These are phyloP conservation scores for Aegilops tauschii DNA, from an alignment of 176 grass and related monocot species.

Conservation along the genomic window DNA sequence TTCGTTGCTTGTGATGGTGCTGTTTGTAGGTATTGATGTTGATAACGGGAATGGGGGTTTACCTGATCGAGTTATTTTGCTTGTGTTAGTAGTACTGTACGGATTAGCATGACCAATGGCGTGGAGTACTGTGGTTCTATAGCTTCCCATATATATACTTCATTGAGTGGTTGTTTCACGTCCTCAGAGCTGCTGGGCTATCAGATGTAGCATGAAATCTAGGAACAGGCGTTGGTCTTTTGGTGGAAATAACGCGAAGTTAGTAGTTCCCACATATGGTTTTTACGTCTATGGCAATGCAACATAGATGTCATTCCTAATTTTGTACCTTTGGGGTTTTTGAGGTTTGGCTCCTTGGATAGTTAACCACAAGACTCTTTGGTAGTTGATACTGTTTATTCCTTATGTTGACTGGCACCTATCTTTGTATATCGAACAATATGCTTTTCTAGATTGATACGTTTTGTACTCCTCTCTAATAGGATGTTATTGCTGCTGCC, in stretches of 20 bases:
- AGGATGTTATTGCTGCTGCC: slow-evolving; percentile 75
- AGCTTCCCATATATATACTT: background rate
- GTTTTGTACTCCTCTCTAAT: slow-evolving; percentile 17
- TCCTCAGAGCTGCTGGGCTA: background rate
- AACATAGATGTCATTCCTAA: background rate
- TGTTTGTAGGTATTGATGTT: background rate
- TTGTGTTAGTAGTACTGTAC: background rate
- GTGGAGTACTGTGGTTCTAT: background rate
- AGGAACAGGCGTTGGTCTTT: background rate
- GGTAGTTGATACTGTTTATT: background rate
- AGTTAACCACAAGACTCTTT: slow-evolving; percentile 13
- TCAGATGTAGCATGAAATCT: background rate
- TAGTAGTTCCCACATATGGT: background rate
- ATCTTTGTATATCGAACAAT: background rate
- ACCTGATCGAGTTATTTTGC: background rate
- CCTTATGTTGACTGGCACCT: slow-evolving; percentile 9
- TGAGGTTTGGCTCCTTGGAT: background rate
- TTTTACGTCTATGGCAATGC: background rate
- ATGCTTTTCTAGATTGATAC: slow-evolving; percentile 8
- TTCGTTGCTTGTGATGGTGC: background rate
- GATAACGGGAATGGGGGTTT: background rate
- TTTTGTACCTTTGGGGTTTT: background rate
- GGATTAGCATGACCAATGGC: background rate
- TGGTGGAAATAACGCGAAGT: background rate
- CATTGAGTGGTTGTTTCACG: background rate